Conservation (phyloP, 805 yeast genomes). For the Candida nanaspora region DNA sequence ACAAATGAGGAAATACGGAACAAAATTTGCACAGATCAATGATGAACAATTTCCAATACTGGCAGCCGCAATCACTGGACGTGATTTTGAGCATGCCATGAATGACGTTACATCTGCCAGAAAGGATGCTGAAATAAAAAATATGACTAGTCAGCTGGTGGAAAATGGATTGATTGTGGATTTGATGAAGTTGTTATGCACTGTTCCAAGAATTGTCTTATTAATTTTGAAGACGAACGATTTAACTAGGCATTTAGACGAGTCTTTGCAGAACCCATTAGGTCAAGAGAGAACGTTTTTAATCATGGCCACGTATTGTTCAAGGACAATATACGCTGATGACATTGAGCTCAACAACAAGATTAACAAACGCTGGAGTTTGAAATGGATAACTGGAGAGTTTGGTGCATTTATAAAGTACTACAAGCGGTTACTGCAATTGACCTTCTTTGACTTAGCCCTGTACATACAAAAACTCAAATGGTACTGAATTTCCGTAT, state of each 20-base stretch:
- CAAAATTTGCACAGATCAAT: constrained; percentile 66
- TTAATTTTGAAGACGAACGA: constrained; percentile 91
- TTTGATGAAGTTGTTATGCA: constrained; percentile 70
- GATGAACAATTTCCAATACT: constrained; percentile 78
- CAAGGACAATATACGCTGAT: constrained; percentile 69
- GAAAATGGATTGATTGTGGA: constrained; percentile 60
- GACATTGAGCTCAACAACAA: constrained; percentile 17
- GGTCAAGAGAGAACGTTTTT: constrained; percentile 85
- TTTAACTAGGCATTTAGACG: constrained; percentile 83
- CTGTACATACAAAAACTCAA: constrained; percentile 3
- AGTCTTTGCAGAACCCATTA: constrained; percentile 67
- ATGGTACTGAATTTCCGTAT: neutral
- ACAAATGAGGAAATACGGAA: constrained; percentile 67
- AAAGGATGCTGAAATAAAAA: constrained; percentile 52
- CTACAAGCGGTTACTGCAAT: constrained; percentile 23
- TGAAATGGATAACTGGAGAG: constrained; percentile 19
- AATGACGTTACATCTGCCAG: constrained; percentile 51
- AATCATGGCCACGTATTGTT: constrained; percentile 87
- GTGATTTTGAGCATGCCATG: constrained; percentile 74
- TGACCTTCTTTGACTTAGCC: constrained; percentile 26
- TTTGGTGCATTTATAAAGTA: constrained; percentile 25
- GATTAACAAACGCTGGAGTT: constrained; percentile 10
- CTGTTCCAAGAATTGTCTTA: constrained; percentile 79
- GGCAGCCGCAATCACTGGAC: constrained; percentile 91
- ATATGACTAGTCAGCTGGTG: constrained; percentile 59